These are phyloP conservation scores for Nemania sp. DNA, from an alignment of 2,329 filamentous ascomycete genomes.

Conservation along the genomic window DNA sequence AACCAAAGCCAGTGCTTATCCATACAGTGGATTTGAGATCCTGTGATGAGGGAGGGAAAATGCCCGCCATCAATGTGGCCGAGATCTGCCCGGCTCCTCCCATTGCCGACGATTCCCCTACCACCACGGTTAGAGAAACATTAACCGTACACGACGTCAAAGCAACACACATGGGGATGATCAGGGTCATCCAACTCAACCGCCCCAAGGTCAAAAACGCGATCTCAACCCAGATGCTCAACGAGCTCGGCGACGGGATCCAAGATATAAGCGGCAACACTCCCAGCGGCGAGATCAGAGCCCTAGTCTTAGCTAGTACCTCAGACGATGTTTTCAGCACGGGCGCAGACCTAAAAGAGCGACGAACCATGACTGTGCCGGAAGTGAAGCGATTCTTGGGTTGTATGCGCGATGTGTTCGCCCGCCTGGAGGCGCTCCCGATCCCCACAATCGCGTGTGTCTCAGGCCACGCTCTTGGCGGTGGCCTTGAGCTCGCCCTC, in stretches of 20 bases:
- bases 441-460: constrained; percentile 92
- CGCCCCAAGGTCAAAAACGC: constrained; percentile 88
- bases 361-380: constrained; percentile 29
- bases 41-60: too few relatives aligned
- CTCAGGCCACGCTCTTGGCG: constrained; percentile 86
- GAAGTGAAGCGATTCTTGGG: constrained; percentile 84
- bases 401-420: constrained; percentile 80
- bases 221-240: constrained; percentile 81
- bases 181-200: constrained; percentile 89
- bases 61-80: background rate
- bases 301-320: constrained; percentile 84
- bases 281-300: constrained; percentile 72
- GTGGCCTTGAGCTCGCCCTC: constrained; percentile 92
- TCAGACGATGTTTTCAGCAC: constrained; percentile 90
- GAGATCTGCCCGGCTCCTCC: background rate
- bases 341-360: constrained; percentile 92
- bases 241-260: constrained; percentile 77
- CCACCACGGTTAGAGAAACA: background rate
- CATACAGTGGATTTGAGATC: too few relatives aligned
- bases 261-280: constrained; percentile 71
- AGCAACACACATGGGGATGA: constrained; percentile 82
- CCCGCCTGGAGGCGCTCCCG: constrained; percentile 77
- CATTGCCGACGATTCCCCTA: background rate
- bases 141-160: constrained; percentile 80
- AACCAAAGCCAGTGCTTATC: too few relatives aligned